Conservation (phyloP, 1,284 basidiomycete species). For the Austroboletus novae-zelandiae region DNA sequence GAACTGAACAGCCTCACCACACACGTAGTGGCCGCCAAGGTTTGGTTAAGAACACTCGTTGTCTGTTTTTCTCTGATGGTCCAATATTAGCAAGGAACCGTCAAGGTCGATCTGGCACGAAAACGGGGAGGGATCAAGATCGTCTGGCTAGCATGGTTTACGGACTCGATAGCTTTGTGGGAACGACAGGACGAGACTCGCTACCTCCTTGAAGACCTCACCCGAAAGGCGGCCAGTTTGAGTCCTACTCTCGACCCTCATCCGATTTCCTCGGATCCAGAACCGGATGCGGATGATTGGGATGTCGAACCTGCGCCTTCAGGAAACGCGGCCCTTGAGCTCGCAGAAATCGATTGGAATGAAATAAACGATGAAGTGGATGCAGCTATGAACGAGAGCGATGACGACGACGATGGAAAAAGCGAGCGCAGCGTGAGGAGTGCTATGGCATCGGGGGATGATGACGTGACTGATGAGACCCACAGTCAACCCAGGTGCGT, state of each 20-base stretch:
- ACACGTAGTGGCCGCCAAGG: constrained; percentile 89
- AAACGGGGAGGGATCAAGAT: constrained; percentile 71
- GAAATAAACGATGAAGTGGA: constrained; percentile 86
- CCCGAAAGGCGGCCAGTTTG: constrained; percentile 35
- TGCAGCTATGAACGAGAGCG: constrained; percentile 78
- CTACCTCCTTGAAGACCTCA: constrained; percentile 63
- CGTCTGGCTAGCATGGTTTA: constrained; percentile 89
- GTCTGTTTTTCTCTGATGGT: constrained; percentile 12
- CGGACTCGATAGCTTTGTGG: constrained; percentile 84
- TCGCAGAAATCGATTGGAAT: constrained; percentile 68
- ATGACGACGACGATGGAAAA: constrained; percentile 43
- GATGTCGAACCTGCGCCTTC: constrained; percentile 45
- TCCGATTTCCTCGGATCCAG: constrained; percentile 63
- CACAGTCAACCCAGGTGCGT: constrained; percentile 31
- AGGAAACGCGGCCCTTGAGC: constrained; percentile 39
- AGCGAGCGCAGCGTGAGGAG: constrained; percentile 36
- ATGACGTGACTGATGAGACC: constrained; percentile 27
- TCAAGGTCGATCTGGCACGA: constrained; percentile 83
- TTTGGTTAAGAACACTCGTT: constrained; percentile 30
- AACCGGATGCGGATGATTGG: constrained; percentile 63
- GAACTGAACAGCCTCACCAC: constrained; percentile 73
- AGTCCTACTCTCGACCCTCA: constrained; percentile 51
- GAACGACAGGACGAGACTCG: constrained; percentile 65
- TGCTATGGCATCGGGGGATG: constrained; percentile 32
- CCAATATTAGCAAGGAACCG: constrained; percentile 69